A percentile compares a stretch with the other conserved stretches of the same genome.
Evolutionary conservation across 345 rosid species (phyloP).

Genomic region (Camelina hispida): DNA sequence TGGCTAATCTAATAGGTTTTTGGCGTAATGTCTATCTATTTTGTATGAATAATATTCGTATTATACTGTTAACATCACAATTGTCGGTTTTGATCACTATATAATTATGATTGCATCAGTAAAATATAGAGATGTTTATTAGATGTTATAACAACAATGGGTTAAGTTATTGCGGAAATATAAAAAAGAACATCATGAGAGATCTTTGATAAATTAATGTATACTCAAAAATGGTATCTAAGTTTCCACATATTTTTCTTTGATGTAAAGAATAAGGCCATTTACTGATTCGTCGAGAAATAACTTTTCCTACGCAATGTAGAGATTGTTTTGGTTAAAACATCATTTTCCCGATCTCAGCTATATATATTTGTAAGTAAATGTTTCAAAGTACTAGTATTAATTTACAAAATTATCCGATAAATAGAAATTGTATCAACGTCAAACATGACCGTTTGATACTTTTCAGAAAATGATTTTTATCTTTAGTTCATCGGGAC

Average conservation of each 20-base stretch:
- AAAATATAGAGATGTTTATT: not conserved
- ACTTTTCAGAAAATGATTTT: not conserved
- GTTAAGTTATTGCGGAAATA: constrained; percentile 3
- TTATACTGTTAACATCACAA: not conserved
- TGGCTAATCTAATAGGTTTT: not conserved
- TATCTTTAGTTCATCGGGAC: constrained; percentile 33
- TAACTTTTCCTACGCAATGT: constrained; percentile 34
- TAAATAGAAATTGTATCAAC: constrained; percentile 5
- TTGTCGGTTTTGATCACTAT: not conserved
- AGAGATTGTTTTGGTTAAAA: constrained; percentile 40
- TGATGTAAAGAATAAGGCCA: constrained; percentile 44
- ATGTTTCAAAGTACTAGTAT: constrained; percentile 6
- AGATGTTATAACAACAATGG: not conserved
- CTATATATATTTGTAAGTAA: constrained; percentile 27
- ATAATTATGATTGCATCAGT: not conserved
- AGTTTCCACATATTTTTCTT: constrained; percentile 40
- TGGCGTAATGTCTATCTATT: no score
- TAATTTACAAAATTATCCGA: not conserved
- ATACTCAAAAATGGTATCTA: constrained; percentile 33
- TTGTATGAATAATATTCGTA: not conserved
- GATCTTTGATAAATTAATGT: not conserved
- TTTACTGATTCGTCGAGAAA: constrained; percentile 40
- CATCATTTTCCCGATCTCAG: constrained; percentile 54
- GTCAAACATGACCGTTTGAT: constrained; percentile 46
- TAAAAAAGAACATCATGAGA: not conserved